A percentile compares a stretch with the other conserved stretches of the same genome.
Conservation (phyloP, 2,329 filamentous ascomycete genomes). For the Hymenotorrendiella dingleyae region DNA sequence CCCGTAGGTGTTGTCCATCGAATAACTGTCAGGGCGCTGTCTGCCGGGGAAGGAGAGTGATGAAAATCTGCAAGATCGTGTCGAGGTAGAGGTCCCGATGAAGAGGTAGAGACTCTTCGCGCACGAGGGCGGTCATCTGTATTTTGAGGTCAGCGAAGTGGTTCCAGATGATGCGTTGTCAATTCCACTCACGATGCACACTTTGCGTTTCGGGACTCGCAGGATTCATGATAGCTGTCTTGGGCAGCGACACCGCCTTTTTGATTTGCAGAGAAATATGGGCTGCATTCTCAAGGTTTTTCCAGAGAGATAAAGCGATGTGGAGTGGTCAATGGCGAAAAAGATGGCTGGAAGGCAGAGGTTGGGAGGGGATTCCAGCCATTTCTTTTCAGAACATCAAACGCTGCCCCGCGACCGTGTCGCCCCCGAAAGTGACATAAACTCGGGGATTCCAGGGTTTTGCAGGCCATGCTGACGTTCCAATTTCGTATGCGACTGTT, state of each 20-base stretch:
- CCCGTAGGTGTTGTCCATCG: conserved; percentile 24
- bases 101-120: conserved; percentile 15
- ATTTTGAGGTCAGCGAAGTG: conserved; percentile 6
- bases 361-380: too few relatives aligned
- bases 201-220: conserved; percentile 19
- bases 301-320: too few relatives aligned
- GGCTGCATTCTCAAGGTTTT: too few relatives aligned
- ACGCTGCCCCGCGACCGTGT: too few relatives aligned
- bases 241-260: conserved; percentile 13
- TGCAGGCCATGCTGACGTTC: too few relatives aligned
- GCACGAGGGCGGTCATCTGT: conserved; percentile 22
- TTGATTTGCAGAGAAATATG: conserved; percentile 21
- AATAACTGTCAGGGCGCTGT: conserved; percentile 24
- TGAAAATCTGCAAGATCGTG: conserved; percentile 19
- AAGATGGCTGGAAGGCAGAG: too few relatives aligned
- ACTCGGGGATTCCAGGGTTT: too few relatives aligned
- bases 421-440: too few relatives aligned
- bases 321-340: too few relatives aligned
- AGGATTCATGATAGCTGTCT: conserved; percentile 25
- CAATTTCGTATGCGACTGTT: too few relatives aligned
- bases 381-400: too few relatives aligned
- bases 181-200: conserved; percentile 23
- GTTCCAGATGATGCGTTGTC: conserved; percentile 13
- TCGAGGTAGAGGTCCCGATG: conserved; percentile 19
- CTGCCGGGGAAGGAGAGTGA: conserved; percentile 22